Evolutionary conservation across 148 eudicot genomes (phyloP).

Genomic region (Fallopia convolvulus): DNA sequence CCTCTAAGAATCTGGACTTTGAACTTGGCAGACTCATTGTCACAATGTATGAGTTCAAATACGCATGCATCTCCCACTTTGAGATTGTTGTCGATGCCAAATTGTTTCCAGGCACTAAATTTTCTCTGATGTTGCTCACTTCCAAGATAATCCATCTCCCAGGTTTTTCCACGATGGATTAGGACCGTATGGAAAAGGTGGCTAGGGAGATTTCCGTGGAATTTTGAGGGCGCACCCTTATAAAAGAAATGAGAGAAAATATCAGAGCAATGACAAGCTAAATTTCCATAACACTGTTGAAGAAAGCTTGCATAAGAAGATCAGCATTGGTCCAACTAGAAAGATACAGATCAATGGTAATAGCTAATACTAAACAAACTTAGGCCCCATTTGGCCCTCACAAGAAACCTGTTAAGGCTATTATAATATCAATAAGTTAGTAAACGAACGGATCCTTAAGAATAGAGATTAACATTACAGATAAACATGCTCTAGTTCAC

Average conservation of each 20-base stretch:
- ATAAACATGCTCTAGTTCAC: background rate
- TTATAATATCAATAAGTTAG: too few species aligned
- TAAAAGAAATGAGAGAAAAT: background rate
- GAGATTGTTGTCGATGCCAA: background rate
- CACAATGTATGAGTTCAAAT: background rate
- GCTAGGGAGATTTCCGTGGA: background rate
- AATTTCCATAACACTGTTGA: background rate
- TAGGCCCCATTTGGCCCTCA: too few species aligned
- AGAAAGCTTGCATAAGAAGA: background rate
- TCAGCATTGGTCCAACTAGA: too few species aligned
- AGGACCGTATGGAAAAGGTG: background rate
- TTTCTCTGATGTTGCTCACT: background rate
- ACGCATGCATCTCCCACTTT: background rate
- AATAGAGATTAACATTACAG: too few species aligned
- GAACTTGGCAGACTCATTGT: background rate
- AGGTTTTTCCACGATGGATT: background rate
- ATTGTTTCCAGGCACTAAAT: background rate
- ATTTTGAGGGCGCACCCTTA: background rate
- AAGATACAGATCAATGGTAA: too few species aligned
- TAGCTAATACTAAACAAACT: too few species aligned
- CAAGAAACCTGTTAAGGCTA: too few species aligned
- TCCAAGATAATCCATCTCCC: background rate
- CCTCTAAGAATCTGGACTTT: constrained; percentile 7
- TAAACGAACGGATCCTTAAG: too few species aligned
- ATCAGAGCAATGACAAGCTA: background rate